A percentile compares a stretch with the other conserved stretches of the same genome.
Evolutionary conservation across 371 early-diverging fungal species (phyloP).

Genomic region (Lichtheimia corymbifera): DNA sequence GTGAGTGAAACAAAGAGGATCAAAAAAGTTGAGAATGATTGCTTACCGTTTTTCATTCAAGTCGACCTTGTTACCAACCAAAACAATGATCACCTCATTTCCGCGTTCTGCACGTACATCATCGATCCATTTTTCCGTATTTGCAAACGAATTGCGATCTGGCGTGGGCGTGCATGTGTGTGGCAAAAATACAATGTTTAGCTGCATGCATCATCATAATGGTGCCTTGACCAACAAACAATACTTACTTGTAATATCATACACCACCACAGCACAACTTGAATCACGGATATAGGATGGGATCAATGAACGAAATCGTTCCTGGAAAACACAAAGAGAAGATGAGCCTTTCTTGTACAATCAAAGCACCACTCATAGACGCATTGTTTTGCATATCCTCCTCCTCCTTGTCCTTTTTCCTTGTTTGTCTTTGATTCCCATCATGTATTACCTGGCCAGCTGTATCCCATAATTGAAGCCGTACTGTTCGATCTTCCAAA

Average conservation of each 20-base stretch:
- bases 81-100: constrained; percentile 93
- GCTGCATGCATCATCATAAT: neutral
- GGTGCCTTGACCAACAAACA: neutral
- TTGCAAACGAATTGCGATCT: constrained; percentile 91
- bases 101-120: constrained; percentile 98
- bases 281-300: constrained; percentile 99
- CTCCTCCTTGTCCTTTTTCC: constrained; percentile 2
- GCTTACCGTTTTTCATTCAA: constrained; percentile 84
- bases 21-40: neutral
- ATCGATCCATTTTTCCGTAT: constrained; percentile 98
- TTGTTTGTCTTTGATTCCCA: neutral
- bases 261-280: constrained; percentile 97
- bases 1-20: neutral
- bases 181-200: neutral
- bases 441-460: constrained; percentile 90
- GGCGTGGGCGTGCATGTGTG: neutral
- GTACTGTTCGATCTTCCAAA: constrained; percentile 93
- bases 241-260: constrained; percentile 88
- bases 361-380: too few relatives aligned
- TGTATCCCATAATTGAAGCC: constrained; percentile 99
- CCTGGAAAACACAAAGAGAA: constrained; percentile 46
- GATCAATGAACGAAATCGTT: constrained; percentile 96
- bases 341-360: neutral
- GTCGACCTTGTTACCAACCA: constrained; percentile 99
- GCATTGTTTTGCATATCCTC: neutral